Conservation (phyloP, 306 rosid genomes). For the Vicia faba region DNA sequence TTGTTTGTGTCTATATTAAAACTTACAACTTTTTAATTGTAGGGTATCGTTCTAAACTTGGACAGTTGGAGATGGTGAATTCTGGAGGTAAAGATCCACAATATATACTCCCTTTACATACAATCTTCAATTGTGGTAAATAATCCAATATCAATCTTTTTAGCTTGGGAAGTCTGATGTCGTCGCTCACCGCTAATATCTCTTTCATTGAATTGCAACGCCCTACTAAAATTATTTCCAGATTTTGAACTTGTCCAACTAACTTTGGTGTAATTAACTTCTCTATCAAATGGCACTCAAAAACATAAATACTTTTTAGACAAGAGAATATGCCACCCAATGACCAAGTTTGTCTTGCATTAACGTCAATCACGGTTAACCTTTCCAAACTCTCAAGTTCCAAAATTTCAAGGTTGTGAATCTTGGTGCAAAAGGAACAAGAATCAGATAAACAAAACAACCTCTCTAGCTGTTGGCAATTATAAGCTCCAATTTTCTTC, state of each 20-base stretch:
- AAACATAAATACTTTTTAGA: neutral
- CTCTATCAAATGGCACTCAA: neutral
- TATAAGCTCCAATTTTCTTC: rapidly evolving
- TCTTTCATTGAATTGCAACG: neutral
- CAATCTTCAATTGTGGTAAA: constrained; percentile 7
- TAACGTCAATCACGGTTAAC: neutral
- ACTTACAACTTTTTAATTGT: neutral
- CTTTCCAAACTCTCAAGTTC: neutral
- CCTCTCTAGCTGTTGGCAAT: neutral
- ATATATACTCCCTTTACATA: neutral
- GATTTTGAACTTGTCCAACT: constrained; percentile 16
- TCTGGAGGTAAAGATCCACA: neutral
- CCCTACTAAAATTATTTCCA: rapidly evolving
- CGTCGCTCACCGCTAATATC: neutral
- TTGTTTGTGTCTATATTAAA: neutral
- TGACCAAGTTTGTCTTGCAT: neutral
- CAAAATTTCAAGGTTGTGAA: constrained; percentile 13
- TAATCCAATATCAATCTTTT: rapidly evolving
- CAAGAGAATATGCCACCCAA: neutral
- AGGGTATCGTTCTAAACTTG: neutral
- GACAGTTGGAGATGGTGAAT: neutral
- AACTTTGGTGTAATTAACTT: neutral
- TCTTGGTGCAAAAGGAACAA: constrained; percentile 2
- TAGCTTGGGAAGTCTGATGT: neutral
- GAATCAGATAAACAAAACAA: constrained; percentile 22